Conservation (phyloP, 495 filamentous ascomycete genomes). For the Oidiodendron maius region DNA sequence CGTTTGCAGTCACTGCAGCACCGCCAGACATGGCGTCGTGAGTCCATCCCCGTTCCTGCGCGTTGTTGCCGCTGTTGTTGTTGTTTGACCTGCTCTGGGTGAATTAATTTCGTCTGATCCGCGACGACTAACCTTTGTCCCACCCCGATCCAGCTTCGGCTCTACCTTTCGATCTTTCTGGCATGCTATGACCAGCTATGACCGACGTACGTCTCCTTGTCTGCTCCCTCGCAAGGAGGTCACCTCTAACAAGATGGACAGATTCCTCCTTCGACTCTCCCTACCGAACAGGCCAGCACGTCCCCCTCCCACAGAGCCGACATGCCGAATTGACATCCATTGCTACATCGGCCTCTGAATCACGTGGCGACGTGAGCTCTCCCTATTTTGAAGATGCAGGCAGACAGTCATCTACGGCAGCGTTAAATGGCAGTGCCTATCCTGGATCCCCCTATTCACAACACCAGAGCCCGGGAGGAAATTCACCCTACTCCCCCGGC, state of each 20-base stretch:
- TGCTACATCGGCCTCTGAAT: slow-evolving; percentile 70
- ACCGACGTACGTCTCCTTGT: slow-evolving; percentile 44
- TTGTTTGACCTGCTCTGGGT: too few relatives aligned
- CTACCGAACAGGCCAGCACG: slow-evolving; percentile 74
- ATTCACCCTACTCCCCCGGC: slow-evolving; percentile 81
- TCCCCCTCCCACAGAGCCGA: slow-evolving; percentile 67
- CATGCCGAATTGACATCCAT: slow-evolving; percentile 71
- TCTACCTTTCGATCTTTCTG: slow-evolving; percentile 69
- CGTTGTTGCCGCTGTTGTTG: neutral
- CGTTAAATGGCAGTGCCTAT: slow-evolving; percentile 40
- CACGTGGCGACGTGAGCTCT: slow-evolving; percentile 64
- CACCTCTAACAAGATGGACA: slow-evolving; percentile 36
- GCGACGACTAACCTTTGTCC: too few relatives aligned
- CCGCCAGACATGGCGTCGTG: slow-evolving; percentile 27
- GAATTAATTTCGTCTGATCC: too few relatives aligned
- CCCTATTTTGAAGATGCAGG: slow-evolving; percentile 67
- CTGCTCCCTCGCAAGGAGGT: slow-evolving; percentile 27
- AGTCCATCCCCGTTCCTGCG: slow-evolving; percentile 16
- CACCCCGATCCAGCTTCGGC: slow-evolving; percentile 18
- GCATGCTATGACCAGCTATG: slow-evolving; percentile 86
- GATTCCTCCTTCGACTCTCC: slow-evolving; percentile 84
- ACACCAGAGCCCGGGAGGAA: slow-evolving; percentile 51
- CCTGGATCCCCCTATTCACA: slow-evolving; percentile 45
- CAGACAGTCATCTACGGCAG: slow-evolving; percentile 46
- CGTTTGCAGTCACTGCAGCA: slow-evolving; percentile 19